Evolutionary conservation across 306 rosid species (phyloP), one percentile per base, ranked within the genome.

Genomic region (Citrullus amarus): DNA sequence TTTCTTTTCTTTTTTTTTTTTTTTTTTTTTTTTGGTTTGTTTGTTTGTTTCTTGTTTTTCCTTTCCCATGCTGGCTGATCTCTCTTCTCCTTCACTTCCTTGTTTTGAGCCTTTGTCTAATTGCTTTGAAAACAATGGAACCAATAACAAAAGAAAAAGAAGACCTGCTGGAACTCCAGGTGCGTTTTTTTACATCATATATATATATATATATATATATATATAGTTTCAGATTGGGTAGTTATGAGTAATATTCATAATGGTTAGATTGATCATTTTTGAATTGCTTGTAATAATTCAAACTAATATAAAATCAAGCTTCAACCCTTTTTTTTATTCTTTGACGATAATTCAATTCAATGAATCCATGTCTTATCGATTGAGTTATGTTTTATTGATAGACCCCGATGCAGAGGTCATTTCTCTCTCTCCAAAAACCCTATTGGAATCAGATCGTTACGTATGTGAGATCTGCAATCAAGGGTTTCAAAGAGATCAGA

Each of bases 401-500:
- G 99, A 96, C 91, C 99, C 99, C 20, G 98, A 96, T 85, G 99
- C 99, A 4, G 99, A 96, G 61, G 99, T 96, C 77, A 98, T 96
- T 81, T 92, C 99, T 0, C 91, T 96, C 7, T 96, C 99, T 7
- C 99, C 99, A 0, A 92, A 96, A 85, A 96, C 99, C 9, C 75
- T 96, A 43, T 78, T 96, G 84, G 99, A 96, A 88, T 96, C 99
- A 48, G 99, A 96, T 88, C 93, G 97, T 8, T 96, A 96, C 74
- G 96, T 96, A 22, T 96, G 99, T 41, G 99, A 96, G 97, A 96
- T 96, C 93, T 96, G 99, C 80, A 91, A 91, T 86, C 99, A 96
- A 75, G 99, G 99, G 41, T 96, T 96, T 84, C 99, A 96, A 81
- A 88, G 99, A 80, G 99, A 96, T 90, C 99, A 96, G 82, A 96